Percentiles rank a stretch among this genome's conserved stretches.
Conservation (phyloP, 108 stramenopile species). For the Cyclotella choctawhatcheeana region DNA sequence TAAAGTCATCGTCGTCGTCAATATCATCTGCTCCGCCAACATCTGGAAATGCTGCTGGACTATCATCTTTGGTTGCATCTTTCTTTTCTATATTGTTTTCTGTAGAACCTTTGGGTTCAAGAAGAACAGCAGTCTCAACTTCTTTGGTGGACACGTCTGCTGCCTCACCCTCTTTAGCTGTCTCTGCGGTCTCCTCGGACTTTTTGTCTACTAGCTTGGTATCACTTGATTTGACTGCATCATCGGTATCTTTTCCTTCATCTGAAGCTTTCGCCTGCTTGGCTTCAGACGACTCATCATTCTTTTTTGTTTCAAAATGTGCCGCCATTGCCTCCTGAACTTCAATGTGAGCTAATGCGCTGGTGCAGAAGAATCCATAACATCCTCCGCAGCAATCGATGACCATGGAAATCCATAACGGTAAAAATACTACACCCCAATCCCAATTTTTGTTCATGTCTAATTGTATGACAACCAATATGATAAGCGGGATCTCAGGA, state of each 20-base stretch:
- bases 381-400: conserved; percentile 50
- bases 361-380: conserved; percentile 56
- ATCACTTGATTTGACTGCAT: conserved; percentile 11
- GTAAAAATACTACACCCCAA: conserved; percentile 78
- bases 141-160: not conserved
- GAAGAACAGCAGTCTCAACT: conserved; percentile 29
- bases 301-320: conserved; percentile 35
- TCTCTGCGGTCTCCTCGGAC: conserved; percentile 14
- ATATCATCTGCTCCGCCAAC: conserved; percentile 1
- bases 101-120: conserved; percentile 8
- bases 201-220: conserved; percentile 10
- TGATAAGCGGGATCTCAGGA: conserved; percentile 64
- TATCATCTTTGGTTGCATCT: not conserved
- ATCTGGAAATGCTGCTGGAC: conserved; percentile 2
- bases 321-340: conserved; percentile 53
- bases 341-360: conserved; percentile 55
- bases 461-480: conserved; percentile 69
- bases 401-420: conserved; percentile 69
- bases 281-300: conserved; percentile 27
- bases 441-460: conserved; percentile 58
- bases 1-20: conserved; percentile 49
- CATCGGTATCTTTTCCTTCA: conserved; percentile 5
- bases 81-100: not conserved
- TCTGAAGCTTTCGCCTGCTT: conserved; percentile 12
- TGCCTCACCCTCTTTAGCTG: conserved; percentile 10